A percentile compares a stretch with the other conserved stretches of the same genome.
Conservation (phyloP, 345 rosid genomes). For the Populus alba region DNA sequence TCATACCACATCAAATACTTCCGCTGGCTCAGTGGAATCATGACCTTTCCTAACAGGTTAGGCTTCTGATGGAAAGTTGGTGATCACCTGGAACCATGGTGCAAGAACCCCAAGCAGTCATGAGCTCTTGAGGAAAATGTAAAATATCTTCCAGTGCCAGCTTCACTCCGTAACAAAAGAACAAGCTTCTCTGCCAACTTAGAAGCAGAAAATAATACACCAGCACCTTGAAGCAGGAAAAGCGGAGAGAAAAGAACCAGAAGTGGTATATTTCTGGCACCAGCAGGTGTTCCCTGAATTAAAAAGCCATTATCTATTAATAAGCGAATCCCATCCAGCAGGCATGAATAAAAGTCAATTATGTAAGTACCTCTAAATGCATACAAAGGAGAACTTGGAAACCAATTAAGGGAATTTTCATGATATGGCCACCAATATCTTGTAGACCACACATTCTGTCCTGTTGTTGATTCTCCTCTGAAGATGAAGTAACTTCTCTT, state of each 20-base stretch:
- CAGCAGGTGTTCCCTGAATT: constrained; percentile 85
- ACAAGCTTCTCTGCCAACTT: constrained; percentile 74
- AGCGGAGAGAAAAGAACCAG: constrained; percentile 82
- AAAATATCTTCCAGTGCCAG: constrained; percentile 71
- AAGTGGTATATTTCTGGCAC: constrained; percentile 74
- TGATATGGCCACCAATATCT: constrained; percentile 91
- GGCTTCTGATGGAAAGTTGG: constrained; percentile 1
- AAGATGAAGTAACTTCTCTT: constrained; percentile 61
- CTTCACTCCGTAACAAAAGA: constrained; percentile 61
- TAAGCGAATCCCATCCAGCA: constrained; percentile 23
- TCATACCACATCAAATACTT: constrained; percentile 3
- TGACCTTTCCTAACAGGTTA: not conserved
- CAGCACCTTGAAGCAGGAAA: constrained; percentile 83
- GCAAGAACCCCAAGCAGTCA: constrained; percentile 85
- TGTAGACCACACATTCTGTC: constrained; percentile 71
- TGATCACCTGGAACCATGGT: constrained; percentile 92
- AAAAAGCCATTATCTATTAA: constrained; percentile 22
- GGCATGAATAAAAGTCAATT: constrained; percentile 7
- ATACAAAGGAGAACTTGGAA: constrained; percentile 91
- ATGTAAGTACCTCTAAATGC: constrained; percentile 70
- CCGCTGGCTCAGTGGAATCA: not conserved
- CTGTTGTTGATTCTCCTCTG: constrained; percentile 59
- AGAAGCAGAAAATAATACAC: constrained; percentile 72
- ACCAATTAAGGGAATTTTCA: constrained; percentile 81
- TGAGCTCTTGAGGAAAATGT: constrained; percentile 64